Evolutionary conservation across 2,329 filamentous ascomycete species (phyloP).

Genomic region (Botryosphaeria agaves): DNA sequence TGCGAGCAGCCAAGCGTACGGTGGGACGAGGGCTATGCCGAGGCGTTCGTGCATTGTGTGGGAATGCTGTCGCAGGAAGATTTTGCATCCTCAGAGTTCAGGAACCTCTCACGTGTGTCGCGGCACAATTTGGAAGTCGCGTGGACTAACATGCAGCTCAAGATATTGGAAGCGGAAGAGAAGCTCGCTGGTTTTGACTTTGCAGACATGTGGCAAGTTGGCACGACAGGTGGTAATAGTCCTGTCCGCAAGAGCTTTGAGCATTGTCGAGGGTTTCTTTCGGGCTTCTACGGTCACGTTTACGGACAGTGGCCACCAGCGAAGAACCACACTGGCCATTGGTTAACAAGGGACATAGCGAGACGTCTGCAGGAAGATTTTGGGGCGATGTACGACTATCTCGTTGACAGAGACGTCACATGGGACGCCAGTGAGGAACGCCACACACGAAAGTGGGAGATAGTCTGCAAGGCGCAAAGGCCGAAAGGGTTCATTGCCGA

Average conservation of each 20-base stretch:
- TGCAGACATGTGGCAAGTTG: slow-evolving; percentile 37
- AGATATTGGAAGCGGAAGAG: slow-evolving; percentile 44
- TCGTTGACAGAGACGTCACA: slow-evolving; percentile 47
- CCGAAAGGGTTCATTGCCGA: slow-evolving; percentile 22
- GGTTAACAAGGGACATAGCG: slow-evolving; percentile 43
- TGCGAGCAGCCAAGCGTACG: slow-evolving; percentile 42
- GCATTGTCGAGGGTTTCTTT: slow-evolving; percentile 42
- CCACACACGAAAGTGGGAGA: slow-evolving; percentile 46
- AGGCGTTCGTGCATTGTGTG: slow-evolving; percentile 48
- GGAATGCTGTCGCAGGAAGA: slow-evolving; percentile 34
- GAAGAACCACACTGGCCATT: slow-evolving; percentile 17
- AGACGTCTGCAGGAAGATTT: slow-evolving; percentile 47
- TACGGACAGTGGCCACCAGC: slow-evolving; percentile 47
- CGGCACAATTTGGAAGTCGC: slow-evolving; percentile 44
- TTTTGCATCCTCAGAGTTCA: slow-evolving; percentile 38
- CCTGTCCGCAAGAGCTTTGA: slow-evolving; percentile 38
- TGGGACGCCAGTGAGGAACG: slow-evolving; percentile 48
- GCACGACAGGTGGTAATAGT: slow-evolving; percentile 14
- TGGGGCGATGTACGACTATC: slow-evolving; percentile 50
- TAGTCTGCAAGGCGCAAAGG: slow-evolving; percentile 21
- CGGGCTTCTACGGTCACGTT: slow-evolving; percentile 35
- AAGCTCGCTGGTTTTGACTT: slow-evolving; percentile 43
- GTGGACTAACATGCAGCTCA: slow-evolving; percentile 42
- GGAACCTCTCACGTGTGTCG: slow-evolving; percentile 41
- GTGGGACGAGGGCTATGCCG: slow-evolving; percentile 51